These are phyloP conservation scores for Trametopsis cervina DNA, from an alignment of 768 basidiomycete genomes.

Conservation along the genomic window DNA sequence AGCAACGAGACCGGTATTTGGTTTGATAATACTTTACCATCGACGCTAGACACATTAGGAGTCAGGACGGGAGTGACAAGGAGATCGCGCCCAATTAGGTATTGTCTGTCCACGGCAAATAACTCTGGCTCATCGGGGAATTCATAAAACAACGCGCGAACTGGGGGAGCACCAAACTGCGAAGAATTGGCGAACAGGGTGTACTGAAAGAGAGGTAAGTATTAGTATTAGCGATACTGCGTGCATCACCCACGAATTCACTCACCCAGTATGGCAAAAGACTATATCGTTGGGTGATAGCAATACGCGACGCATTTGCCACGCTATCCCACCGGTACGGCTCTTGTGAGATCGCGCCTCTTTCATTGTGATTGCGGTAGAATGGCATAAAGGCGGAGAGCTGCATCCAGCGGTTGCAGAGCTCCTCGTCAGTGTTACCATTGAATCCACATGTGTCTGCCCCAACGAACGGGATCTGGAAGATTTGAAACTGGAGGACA, in stretches of 20 bases:
- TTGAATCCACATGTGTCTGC: constrained; percentile 71
- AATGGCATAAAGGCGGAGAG: constrained; percentile 80
- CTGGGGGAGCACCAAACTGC: constrained; percentile 55
- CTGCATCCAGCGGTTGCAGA: constrained; percentile 84
- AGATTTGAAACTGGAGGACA: constrained; percentile 75
- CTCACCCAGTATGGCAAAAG: constrained; percentile 76
- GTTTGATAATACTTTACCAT: too few species aligned
- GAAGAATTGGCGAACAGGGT: constrained; percentile 69
- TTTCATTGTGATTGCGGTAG: constrained; percentile 71
- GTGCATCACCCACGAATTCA: not conserved
- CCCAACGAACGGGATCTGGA: constrained; percentile 80
- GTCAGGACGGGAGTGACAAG: constrained; percentile 71
- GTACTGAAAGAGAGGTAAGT: constrained; percentile 41
- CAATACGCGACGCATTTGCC: constrained; percentile 62
- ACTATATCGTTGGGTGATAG: constrained; percentile 64
- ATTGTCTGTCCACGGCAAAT: constrained; percentile 59
- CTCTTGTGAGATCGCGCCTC: constrained; percentile 66
- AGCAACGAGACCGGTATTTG: too few species aligned
- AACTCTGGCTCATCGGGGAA: constrained; percentile 66
- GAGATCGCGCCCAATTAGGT: constrained; percentile 62
- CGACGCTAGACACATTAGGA: constrained; percentile 61
- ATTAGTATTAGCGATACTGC: not conserved
- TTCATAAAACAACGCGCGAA: constrained; percentile 73
- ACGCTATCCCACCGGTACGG: constrained; percentile 80
- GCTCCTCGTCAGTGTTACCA: constrained; percentile 71